Conservation (phyloP, 495 filamentous ascomycete species). For the Hyaloscypha variabilis region DNA sequence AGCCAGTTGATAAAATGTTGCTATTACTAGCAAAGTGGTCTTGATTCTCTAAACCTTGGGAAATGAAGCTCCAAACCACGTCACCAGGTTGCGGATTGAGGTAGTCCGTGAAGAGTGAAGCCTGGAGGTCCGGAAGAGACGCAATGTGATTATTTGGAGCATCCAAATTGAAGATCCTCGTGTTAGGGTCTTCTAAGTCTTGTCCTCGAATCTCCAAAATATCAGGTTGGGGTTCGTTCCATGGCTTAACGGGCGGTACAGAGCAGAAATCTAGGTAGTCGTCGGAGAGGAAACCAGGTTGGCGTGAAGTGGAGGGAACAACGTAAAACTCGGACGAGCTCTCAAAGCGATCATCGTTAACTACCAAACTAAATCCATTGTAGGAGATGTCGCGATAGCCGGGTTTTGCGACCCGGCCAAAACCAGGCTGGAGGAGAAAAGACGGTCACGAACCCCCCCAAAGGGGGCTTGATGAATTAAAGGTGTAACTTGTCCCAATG, state of each 20-base stretch:
- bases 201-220: not conserved
- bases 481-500: not conserved
- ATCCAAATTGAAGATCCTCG: not conserved
- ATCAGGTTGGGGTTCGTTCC: not conserved
- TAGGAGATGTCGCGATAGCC: not conserved
- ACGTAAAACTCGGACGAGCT: not conserved
- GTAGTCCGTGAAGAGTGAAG: not conserved
- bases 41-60: not conserved
- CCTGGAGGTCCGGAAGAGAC: not conserved
- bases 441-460: not conserved
- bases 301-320: not conserved
- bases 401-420: not conserved
- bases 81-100: not conserved
- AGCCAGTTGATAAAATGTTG: not conserved
- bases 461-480: not conserved
- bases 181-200: not conserved
- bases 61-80: not conserved
- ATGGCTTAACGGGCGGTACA: not conserved
- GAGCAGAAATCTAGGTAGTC: not conserved
- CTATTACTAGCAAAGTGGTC: not conserved
- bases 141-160: not conserved
- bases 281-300: not conserved
- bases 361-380: not conserved
- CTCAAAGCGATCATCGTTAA: not conserved
- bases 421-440: not conserved